Base-by-base conservation (phyloP, 345 rosid genomes). In the Sisymbrium irio region DNA sequence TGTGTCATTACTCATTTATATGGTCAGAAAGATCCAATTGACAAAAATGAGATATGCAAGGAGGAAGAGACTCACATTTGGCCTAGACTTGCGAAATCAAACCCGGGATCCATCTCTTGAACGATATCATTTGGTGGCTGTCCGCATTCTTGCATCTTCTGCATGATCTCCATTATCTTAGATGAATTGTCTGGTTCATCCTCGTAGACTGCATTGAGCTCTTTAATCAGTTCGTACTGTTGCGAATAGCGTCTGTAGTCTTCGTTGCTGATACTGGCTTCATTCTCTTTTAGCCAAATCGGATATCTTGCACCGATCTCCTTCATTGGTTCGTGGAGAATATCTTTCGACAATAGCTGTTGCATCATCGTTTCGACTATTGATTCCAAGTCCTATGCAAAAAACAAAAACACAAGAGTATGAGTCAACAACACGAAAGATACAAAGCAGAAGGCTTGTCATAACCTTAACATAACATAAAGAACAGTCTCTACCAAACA, bases 121-220 rank as follows among this genome's bases (percentile, higher is more conserved):
- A 95, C 87, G 57, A 95, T 89, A 42, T 95, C 97, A 58, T 79
- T 83, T 1, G 99, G 99, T n/a, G 99, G 97, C 71, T 95, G 97
- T 51, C 99, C 99, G 2, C 97, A 95, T 44, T 92, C 99, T 80
- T 95, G 99, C 99, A 95, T 95, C 78, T 90, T 92, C 85, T 89
- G 99, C 99, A 95, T 88, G 58, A 92, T 89, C 54, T 90, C 97
- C 56, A 88, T 83, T 28, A 95, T 90, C 87, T 84, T 90, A 60
- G 84, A 78, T 75, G 83, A 89, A 82, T 85, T 85, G 56, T 70
- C 69, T 0, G 96, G 87, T 42, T 95, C 98, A 15, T 73, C 87
- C 53, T 92, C 99, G 50, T 90, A 95, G 62, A 92, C 96, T 42
- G 70, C 82, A 65, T 85, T 90, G 54, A 95, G 97, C 67, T 84